Evolutionary conservation across 2,329 filamentous ascomycete genomes (phyloP).

Genomic region (Neofusicoccum kwambonambiense): DNA sequence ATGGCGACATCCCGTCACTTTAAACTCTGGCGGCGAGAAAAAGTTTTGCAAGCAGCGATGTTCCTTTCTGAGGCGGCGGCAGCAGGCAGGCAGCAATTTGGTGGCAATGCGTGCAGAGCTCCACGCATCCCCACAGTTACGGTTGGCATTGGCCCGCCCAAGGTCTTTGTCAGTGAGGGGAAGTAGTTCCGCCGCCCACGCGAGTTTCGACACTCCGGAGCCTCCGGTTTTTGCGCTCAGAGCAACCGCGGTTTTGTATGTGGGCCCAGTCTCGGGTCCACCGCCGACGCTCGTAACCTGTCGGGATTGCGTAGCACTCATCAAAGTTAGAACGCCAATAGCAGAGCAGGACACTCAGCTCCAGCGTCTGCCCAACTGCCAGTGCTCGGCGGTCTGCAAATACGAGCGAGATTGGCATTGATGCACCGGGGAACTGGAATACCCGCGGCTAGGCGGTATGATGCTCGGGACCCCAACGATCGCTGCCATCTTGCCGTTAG

Average conservation of each 20-base stretch:
- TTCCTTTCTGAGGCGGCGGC: background rate
- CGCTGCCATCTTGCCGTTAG: background rate
- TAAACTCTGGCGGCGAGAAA: background rate
- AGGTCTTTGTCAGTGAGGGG: conserved; percentile 10
- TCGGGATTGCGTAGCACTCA: background rate
- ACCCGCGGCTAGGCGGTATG: background rate
- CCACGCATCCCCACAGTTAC: background rate
- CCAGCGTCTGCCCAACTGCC: background rate
- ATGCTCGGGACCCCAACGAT: background rate
- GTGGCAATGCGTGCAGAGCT: background rate
- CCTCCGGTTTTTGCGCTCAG: conserved; percentile 4
- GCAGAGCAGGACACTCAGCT: background rate
- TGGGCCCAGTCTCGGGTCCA: conserved; percentile 2
- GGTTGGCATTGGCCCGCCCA: conserved; percentile 1
- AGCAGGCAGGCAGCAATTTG: background rate
- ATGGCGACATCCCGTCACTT: conserved; percentile 1
- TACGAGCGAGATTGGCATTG: background rate
- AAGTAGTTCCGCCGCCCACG: background rate
- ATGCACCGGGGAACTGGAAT: conserved; percentile 9
- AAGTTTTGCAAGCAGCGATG: conserved; percentile 1
- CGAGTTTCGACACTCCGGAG: conserved; percentile 2
- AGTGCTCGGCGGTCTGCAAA: background rate
- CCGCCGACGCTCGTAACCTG: background rate
- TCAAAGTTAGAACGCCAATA: background rate
- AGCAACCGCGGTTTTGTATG: conserved; percentile 1